These are phyloP conservation scores for Populus alba DNA, from an alignment of 345 rosid genomes.

Conservation along the genomic window DNA sequence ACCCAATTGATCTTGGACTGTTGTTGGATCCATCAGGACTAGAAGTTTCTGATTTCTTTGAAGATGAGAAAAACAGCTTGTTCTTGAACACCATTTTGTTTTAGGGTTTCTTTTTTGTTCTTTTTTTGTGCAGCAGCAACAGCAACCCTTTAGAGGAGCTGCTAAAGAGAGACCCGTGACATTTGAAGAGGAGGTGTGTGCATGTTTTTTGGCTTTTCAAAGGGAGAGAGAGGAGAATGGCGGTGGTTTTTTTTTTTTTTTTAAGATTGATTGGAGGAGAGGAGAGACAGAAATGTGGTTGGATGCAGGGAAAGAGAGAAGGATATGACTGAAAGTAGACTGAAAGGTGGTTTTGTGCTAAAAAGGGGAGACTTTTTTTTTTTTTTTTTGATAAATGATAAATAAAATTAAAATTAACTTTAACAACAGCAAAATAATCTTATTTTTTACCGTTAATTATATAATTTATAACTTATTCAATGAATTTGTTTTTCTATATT, in stretches of 20 bases:
- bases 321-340: constrained; percentile 6
- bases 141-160: constrained; percentile 24
- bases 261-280: not conserved
- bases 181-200: not conserved
- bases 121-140: constrained; percentile 22
- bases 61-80: constrained; percentile 77
- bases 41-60: constrained; percentile 83
- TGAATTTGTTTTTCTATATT: too few relatives aligned
- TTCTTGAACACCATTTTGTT: constrained; percentile 85
- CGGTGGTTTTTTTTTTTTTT: not conserved
- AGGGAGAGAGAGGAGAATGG: not conserved
- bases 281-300: not conserved
- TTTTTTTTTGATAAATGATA: not conserved
- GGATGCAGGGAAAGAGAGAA: constrained; percentile 1
- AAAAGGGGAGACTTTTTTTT: not conserved
- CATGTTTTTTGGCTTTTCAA: not conserved
- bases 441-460: too few relatives aligned
- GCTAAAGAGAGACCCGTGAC: constrained; percentile 14
- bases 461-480: too few relatives aligned
- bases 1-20: constrained; percentile 84
- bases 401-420: not conserved
- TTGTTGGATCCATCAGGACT: constrained; percentile 74
- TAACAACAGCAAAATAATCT: too few relatives aligned
- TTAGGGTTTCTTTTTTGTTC: not conserved
- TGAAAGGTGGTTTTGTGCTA: not conserved